Evolutionary conservation across 495 filamentous ascomycete species (phyloP).

Genomic region (Umbilicaria muhlenbergii): DNA sequence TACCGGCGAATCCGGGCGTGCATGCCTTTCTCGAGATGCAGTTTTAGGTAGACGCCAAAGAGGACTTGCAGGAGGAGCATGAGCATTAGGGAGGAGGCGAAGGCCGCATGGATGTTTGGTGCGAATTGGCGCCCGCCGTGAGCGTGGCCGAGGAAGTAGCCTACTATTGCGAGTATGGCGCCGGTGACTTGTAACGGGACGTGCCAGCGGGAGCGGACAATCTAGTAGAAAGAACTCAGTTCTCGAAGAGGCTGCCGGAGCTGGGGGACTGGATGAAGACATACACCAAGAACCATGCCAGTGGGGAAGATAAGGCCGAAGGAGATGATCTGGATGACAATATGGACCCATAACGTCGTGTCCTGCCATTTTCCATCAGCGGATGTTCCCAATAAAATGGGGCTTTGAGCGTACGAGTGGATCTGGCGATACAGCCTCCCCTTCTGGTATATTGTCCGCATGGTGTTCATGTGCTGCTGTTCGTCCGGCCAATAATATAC

Average conservation of each 20-base stretch:
- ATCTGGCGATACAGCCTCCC: slow-evolving; percentile 57
- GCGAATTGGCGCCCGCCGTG: slow-evolving; percentile 83
- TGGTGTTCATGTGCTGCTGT: slow-evolving; percentile 58
- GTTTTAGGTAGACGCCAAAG: slow-evolving; percentile 73
- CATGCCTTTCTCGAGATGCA: slow-evolving; percentile 74
- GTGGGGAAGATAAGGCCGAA: slow-evolving; percentile 88
- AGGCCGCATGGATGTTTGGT: slow-evolving; percentile 67
- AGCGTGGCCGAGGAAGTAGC: slow-evolving; percentile 79
- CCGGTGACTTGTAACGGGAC: slow-evolving; percentile 74
- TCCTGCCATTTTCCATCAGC: slow-evolving; percentile 34
- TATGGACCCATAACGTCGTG: slow-evolving; percentile 81
- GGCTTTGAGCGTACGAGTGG: slow-evolving; percentile 52
- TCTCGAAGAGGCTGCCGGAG: background rate
- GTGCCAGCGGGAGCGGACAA: slow-evolving; percentile 82
- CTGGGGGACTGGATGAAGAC: slow-evolving; percentile 14
- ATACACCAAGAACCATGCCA: slow-evolving; percentile 89
- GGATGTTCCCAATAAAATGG: background rate
- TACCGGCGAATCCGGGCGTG: slow-evolving; percentile 60
- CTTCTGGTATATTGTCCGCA: slow-evolving; percentile 58
- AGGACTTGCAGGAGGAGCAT: slow-evolving; percentile 61
- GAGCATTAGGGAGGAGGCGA: slow-evolving; percentile 66
- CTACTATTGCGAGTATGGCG: slow-evolving; percentile 58
- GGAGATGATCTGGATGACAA: slow-evolving; percentile 69
- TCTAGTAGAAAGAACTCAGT: slow-evolving; percentile 30
- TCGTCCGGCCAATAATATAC: slow-evolving; percentile 19